Percentiles rank a stretch among this genome's conserved stretches.
Evolutionary conservation across 106 monocot species (phyloP).

Genomic region (Triglochin maritima): DNA sequence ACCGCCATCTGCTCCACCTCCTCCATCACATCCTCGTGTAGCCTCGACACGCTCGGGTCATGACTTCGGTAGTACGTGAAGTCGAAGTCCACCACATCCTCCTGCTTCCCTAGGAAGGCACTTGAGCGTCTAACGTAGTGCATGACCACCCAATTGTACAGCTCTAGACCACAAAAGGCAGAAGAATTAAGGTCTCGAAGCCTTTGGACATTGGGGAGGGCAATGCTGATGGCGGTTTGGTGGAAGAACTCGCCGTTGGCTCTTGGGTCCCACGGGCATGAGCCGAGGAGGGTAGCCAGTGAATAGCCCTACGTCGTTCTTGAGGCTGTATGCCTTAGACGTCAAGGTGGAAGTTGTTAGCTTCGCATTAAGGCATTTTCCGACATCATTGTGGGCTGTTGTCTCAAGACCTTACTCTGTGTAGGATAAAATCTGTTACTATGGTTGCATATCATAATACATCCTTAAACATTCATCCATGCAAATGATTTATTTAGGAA

Average conservation of each 20-base stretch:
- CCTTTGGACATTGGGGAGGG: slow-evolving; percentile 7
- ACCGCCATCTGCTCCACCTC: slow-evolving; percentile 83
- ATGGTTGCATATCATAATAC: background rate
- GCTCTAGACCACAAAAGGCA: slow-evolving; percentile 12
- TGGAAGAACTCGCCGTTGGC: slow-evolving; percentile 14
- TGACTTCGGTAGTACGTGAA: slow-evolving; percentile 16
- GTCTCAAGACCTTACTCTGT: slow-evolving; percentile 10
- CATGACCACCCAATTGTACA: slow-evolving; percentile 18
- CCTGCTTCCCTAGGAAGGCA: slow-evolving; percentile 10
- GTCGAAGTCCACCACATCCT: slow-evolving; percentile 14
- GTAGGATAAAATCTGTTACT: background rate
- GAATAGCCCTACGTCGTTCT: slow-evolving; percentile 8
- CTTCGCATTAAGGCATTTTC: slow-evolving; percentile 8
- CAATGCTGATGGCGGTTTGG: slow-evolving; percentile 18
- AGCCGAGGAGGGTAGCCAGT: slow-evolving; percentile 6
- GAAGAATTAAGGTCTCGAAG: slow-evolving; percentile 4
- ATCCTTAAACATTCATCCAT: background rate
- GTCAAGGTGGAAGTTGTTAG: background rate
- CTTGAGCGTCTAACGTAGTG: slow-evolving; percentile 11
- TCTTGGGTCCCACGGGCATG: slow-evolving; percentile 13
- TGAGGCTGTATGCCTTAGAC: slow-evolving; percentile 2
- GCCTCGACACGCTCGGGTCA: slow-evolving; percentile 5
- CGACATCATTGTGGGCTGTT: background rate
- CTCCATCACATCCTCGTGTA: slow-evolving; percentile 23
- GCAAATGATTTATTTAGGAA: too few species aligned